A percentile compares a stretch with the other conserved stretches of the same genome.
These are phyloP conservation scores for Prototheca wickerhamii DNA, from an alignment of 163 green algal genomes.

Conservation along the genomic window DNA sequence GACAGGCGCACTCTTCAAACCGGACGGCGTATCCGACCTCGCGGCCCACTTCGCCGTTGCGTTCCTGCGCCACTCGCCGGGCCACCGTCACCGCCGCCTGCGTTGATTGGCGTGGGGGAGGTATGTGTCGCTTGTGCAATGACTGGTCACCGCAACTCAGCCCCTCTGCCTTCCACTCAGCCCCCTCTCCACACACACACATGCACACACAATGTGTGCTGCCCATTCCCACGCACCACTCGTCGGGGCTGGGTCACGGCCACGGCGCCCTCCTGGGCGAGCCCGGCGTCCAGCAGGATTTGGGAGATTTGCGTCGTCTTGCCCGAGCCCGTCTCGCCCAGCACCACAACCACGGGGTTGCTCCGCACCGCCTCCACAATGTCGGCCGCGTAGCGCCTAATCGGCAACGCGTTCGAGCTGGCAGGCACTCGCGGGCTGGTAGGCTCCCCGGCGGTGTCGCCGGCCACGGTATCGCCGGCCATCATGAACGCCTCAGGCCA, in stretches of 20 bases:
- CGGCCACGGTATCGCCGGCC: too few relatives aligned
- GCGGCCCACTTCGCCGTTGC: slow-evolving; percentile 47
- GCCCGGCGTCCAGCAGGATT: slow-evolving; percentile 69
- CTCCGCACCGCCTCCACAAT: slow-evolving; percentile 27
- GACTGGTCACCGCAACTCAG: background rate
- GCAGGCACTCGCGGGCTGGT: too few relatives aligned
- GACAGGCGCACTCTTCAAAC: slow-evolving; percentile 72
- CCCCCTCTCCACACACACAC: too few relatives aligned
- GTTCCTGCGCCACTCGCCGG: slow-evolving; percentile 67
- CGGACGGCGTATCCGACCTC: slow-evolving; percentile 79
- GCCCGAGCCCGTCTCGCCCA: slow-evolving; percentile 79
- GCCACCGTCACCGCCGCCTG: slow-evolving; percentile 77
- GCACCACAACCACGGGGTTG: slow-evolving; percentile 56
- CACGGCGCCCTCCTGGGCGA: slow-evolving; percentile 51
- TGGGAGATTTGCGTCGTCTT: slow-evolving; percentile 89
- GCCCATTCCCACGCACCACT: slow-evolving; percentile 50
- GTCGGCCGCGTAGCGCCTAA: slow-evolving; percentile 17
- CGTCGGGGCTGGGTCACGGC: slow-evolving; percentile 77
- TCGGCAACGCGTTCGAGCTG: slow-evolving; percentile 26
- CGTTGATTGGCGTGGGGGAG: background rate
- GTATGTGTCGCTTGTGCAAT: background rate
- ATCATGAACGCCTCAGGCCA: too few relatives aligned
- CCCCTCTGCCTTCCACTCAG: too few relatives aligned
- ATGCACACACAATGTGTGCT: too few relatives aligned
- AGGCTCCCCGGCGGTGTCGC: too few relatives aligned